phyloP scores from a whole-genome alignment of 805 yeast species.

The Schizosaccharomyces osmophilus region DNA sequence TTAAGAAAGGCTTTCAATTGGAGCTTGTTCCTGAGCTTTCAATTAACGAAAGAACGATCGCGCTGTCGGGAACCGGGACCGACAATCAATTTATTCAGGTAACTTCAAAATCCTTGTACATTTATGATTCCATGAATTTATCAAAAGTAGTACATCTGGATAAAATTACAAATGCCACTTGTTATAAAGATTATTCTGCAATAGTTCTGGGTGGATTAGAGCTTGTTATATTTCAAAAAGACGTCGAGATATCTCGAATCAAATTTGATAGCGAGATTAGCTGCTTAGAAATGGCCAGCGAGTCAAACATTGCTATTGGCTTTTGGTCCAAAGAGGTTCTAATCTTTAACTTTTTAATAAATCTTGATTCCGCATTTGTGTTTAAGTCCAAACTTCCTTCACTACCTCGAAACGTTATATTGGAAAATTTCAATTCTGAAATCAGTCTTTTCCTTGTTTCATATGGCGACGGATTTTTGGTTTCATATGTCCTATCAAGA shows the following conservation, averaged over 20 bases:
- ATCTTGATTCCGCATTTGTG: background rate
- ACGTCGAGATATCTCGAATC: background rate
- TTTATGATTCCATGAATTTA: background rate
- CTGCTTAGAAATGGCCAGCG: background rate
- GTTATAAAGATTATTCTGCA: background rate
- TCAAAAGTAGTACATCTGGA: background rate
- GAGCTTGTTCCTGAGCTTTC: background rate
- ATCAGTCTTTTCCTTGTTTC: background rate
- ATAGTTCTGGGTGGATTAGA: background rate
- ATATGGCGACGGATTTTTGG: background rate
- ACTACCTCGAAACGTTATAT: background rate
- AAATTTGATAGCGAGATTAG: background rate
- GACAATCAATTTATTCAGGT: background rate
- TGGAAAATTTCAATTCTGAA: background rate
- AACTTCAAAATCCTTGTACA: background rate
- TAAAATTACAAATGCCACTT: background rate
- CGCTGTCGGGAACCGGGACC: background rate
- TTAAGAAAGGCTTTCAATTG: background rate
- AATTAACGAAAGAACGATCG: background rate
- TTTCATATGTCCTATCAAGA: background rate
- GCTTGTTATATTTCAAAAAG: background rate
- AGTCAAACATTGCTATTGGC: background rate
- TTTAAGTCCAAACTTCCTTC: background rate
- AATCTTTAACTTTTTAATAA: background rate
- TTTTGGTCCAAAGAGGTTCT: background rate